Conservation (phyloP, 2,329 filamentous ascomycete genomes). For the Parafenestella ontariensis region DNA sequence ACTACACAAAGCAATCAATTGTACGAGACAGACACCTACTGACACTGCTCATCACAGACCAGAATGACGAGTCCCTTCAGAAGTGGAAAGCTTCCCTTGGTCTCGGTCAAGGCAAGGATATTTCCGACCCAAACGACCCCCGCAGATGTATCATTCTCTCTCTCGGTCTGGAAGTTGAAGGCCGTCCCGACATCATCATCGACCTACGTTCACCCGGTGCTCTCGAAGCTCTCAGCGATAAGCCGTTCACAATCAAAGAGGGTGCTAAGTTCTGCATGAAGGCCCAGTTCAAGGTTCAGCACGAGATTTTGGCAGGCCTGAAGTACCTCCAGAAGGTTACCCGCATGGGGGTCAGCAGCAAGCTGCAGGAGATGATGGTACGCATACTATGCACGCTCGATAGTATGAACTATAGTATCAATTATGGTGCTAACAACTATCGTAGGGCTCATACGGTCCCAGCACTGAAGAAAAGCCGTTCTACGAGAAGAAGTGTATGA, state of each 20-base stretch:
- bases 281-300: conserved; percentile 92
- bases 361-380: conserved; percentile 98
- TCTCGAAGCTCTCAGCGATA: conserved; percentile 79
- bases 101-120: conserved; percentile 67
- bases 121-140: conserved; percentile 70
- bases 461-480: conserved; percentile 85
- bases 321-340: conserved; percentile 97
- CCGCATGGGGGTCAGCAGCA: conserved; percentile 85
- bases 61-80: conserved; percentile 89
- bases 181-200: conserved; percentile 84
- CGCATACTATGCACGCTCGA: conserved; percentile 37
- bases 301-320: conserved; percentile 91
- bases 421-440: conserved; percentile 17
- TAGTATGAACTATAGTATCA: background rate
- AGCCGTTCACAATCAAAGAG: conserved; percentile 98
- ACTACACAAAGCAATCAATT: background rate
- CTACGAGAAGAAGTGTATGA: conserved; percentile 91
- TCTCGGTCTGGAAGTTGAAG: conserved; percentile 84
- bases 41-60: conserved; percentile 54
- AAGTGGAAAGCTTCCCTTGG: conserved; percentile 98
- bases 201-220: conserved; percentile 79
- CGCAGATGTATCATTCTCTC: conserved; percentile 93
- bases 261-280: conserved; percentile 93
- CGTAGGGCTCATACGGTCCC: conserved; percentile 87
- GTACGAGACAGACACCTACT: background rate